Conservation (phyloP, 208 protist genomes). For the Trichomonas vaginalis region DNA sequence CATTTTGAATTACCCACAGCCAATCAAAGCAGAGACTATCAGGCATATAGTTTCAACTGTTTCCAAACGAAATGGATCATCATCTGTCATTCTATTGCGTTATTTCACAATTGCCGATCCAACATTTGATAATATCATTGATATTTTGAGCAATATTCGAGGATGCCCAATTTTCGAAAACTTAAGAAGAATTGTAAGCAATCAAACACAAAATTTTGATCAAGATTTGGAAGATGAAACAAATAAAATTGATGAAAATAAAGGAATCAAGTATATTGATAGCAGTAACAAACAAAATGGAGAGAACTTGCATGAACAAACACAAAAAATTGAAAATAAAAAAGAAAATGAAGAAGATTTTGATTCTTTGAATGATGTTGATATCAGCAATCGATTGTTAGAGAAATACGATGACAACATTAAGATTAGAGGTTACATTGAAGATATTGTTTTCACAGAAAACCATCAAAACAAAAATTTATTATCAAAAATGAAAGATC, state of each 20-base stretch:
- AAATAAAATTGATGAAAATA: not conserved
- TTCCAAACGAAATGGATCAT: not conserved
- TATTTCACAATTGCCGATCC: not conserved
- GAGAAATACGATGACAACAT: not conserved
- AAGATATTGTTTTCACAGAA: not conserved
- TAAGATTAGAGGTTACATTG: not conserved
- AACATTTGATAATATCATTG: not conserved
- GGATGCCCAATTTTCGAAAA: not conserved
- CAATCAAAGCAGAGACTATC: not conserved
- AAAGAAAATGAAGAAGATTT: not conserved
- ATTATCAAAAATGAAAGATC: not conserved
- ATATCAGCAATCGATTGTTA: not conserved
- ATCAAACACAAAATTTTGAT: not conserved
- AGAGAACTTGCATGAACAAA: no score
- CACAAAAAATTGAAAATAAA: no score
- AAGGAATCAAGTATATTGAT: no score
- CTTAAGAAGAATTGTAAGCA: not conserved
- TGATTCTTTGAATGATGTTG: not conserved
- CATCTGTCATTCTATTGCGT: not conserved
- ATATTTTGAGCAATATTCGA: not conserved
- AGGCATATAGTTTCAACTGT: not conserved
- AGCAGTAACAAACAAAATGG: not conserved
- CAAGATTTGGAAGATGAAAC: not conserved
- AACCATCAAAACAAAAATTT: not conserved
- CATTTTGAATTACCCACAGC: not conserved